Evolutionary conservation across 352 stramenopile species (phyloP), one percentile per base, ranked within the genome.

Genomic region (Phytophthora foliorum): DNA sequence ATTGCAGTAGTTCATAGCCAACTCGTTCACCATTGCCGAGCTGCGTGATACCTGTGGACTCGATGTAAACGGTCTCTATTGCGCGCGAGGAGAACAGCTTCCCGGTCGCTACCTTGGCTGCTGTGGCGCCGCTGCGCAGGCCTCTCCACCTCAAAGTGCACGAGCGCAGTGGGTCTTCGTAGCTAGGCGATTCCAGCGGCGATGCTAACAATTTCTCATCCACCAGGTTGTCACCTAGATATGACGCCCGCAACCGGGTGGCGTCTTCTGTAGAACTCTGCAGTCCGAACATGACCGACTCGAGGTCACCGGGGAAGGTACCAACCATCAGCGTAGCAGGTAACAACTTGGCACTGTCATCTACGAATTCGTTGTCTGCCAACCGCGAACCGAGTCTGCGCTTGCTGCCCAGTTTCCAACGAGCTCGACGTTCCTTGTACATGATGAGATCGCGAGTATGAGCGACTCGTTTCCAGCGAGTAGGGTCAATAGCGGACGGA

Each of bases 281-380:
- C 36, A 78, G 50, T 11, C 61, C 74, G 52, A 78, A 74, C 74
- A 81, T 76, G 19, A 78, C 61, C 10, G 71, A 76, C 44, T 81
- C 69, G 14, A 81, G 61, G 22, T 74, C 66, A 3, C 74, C 74
- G 1, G 54, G 44, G 41, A 81, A 71, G n/a, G 61, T 63, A 0
- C 74, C 74, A 8, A 81, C 53, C 69, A 78, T 55, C 44, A 81
- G 52, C 6, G 60, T 73, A 9, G 65, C 61, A 17, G 69, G 74
- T 32, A 76, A 32, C 3, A 81, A 45, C 11, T 66, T 70, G 19
- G 57, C 36, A 31, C 34, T 46, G n/a, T 78, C 60, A 16, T 55
- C 62, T 4, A 49, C 34, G 38, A 25, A 57, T 3, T 72, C 59
- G 3, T 56, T 51, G 11, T 64, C 41, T 27, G 66, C 62, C 11